These are phyloP conservation scores for Gaultheria prostrata DNA, from an alignment of 148 eudicot species.

Conservation along the genomic window DNA sequence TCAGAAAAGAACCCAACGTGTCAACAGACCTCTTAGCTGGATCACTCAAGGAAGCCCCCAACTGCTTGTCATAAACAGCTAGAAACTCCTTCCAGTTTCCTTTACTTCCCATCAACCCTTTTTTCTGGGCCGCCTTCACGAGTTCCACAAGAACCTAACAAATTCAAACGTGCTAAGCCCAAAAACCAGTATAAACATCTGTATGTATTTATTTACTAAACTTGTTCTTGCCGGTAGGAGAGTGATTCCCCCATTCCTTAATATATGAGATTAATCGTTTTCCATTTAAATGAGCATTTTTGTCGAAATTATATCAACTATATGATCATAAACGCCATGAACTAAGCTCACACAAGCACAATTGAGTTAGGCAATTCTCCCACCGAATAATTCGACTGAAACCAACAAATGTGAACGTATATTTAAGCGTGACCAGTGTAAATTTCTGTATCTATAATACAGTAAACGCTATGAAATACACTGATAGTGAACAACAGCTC, in stretches of 20 bases:
- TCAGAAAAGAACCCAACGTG: slow-evolving; percentile 55
- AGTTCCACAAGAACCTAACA: slow-evolving; percentile 63
- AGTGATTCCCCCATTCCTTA: no score
- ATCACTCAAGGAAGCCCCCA: slow-evolving; percentile 80
- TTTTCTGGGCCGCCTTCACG: slow-evolving; percentile 72
- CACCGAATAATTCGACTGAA: not conserved
- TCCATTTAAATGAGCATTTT: no score
- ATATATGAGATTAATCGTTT: no score
- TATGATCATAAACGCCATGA: not conserved
- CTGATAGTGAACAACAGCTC: not conserved
- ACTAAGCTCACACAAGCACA: not conserved
- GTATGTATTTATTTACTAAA: no score
- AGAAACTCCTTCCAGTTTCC: slow-evolving; percentile 92
- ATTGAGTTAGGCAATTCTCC: not conserved
- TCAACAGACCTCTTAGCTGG: slow-evolving; percentile 60
- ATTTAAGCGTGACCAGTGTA: not conserved
- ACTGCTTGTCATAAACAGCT: slow-evolving; percentile 48
- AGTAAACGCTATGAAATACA: not conserved
- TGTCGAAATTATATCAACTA: no score
- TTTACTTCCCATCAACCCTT: slow-evolving; percentile 65
- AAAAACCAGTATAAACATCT: no score
- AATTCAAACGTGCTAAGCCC: not conserved
- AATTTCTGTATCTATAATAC: no score
- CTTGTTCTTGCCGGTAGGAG: no score
- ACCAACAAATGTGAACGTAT: not conserved